Base-by-base conservation (phyloP, 1,139 yeast genomes). In the Oligophagozyma castellii region DNA sequence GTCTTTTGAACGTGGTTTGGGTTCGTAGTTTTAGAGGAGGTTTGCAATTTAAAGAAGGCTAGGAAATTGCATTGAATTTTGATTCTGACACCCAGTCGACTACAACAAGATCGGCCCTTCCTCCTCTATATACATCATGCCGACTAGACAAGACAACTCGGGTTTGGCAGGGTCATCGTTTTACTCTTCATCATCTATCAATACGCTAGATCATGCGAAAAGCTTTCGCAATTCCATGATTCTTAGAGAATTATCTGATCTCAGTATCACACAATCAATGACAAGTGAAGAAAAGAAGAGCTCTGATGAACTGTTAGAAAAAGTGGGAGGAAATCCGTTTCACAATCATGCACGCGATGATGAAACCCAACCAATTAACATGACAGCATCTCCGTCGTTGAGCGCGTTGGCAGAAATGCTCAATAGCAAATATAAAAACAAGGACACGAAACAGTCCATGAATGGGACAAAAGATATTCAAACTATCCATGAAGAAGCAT, bases 201-300 rank as follows among this genome's bases (percentile, higher is more conserved):
- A 54, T 24, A 47, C 55, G 16, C 38, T 42, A 7, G 62, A 58
- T 28, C 76, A 70, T 44, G 65, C 67, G 6, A 50, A 56, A 23
- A 64, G 58, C 31, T 52, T 71, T 25, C 57, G 74, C 35, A 60
- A 62, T 36, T 65, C 76, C 4, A 26, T 58, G 69, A 36, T 61
- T 57, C 35, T 65, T 19, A 37, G 36, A 22, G 49, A 43, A 15
- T 26, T 42, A 18, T 40, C 44, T 7, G 48, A 42, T 19, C 35
- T 33, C 7, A 40, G 43, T 26, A 23, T 42, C 21, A 24, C 28
- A 7, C 24, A 29, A 14, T 22, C 23, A n/a, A 31, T 16, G n/a
- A 11, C 19, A 19, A 26, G 18, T 18, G 14, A 26, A 6, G 15
- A 18, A n/a, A 22, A 26, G 11, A 19, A 8, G 11, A 19, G 23